Evolutionary conservation across 257 asterid genomes (phyloP).

Genomic region (Cordia subcordata): DNA sequence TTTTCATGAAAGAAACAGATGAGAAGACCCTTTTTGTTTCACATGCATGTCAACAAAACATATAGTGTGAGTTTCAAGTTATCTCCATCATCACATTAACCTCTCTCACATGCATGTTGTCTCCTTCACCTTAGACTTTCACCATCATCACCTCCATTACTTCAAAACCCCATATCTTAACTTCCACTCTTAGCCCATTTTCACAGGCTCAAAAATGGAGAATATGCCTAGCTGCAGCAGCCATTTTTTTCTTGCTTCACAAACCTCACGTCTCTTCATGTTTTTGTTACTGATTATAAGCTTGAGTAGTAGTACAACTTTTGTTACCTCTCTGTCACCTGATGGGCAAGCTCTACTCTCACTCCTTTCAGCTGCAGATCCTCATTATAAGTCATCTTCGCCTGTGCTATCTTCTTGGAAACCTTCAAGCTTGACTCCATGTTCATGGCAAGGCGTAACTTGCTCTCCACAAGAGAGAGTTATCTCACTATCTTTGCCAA

Average conservation of each 20-base stretch:
- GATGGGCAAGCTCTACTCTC: constrained; percentile 89
- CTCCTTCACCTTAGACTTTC: too few species aligned
- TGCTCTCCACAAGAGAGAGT: constrained; percentile 89
- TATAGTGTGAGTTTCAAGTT: constrained; percentile 41
- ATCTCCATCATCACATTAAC: constrained; percentile 3
- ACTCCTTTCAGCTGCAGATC: constrained; percentile 53
- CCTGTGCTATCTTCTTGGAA: constrained; percentile 71
- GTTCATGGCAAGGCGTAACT: constrained; percentile 90
- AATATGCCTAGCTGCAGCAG: too few species aligned
- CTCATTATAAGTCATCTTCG: constrained; percentile 50
- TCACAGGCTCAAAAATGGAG: constrained; percentile 44
- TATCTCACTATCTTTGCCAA: constrained; percentile 73
- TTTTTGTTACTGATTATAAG: constrained; percentile 16
- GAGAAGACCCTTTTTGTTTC: constrained; percentile 22
- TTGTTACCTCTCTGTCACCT: constrained; percentile 47
- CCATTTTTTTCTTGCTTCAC: constrained; percentile 1
- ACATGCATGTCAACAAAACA: constrained; percentile 45
- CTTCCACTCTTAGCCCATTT: constrained; percentile 12
- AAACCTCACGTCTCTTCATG: too few species aligned
- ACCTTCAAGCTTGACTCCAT: constrained; percentile 65
- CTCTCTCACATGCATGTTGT: constrained; percentile 51
- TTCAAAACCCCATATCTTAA: too few species aligned
- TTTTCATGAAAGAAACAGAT: constrained; percentile 3
- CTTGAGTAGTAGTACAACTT: constrained; percentile 1
- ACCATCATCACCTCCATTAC: too few species aligned